A percentile compares a stretch with the other conserved stretches of the same genome.
Conservation (phyloP, 371 early-diverging fungal species). For the Blyttiomyces sp. region DNA sequence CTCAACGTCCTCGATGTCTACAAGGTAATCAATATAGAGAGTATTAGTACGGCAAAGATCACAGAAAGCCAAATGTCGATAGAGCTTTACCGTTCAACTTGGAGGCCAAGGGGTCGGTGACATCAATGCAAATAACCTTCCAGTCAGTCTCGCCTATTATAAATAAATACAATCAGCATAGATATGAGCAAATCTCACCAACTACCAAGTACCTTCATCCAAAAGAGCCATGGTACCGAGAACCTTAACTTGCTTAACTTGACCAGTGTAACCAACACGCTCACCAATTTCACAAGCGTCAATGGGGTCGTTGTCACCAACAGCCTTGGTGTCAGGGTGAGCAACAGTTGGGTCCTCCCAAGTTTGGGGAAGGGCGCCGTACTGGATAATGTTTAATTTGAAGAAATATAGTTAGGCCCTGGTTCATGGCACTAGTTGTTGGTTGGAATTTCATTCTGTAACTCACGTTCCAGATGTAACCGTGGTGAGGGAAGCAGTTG, state of each 20-base stretch:
- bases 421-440: conserved; percentile 1
- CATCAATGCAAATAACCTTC: conserved; percentile 97
- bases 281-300: conserved; percentile 98
- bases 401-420: not conserved
- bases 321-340: conserved; percentile 84
- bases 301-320: conserved; percentile 98
- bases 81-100: conserved; percentile 77
- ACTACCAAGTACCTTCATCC: conserved; percentile 74
- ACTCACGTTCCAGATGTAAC: conserved; percentile 96
- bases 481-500: conserved; percentile 99
- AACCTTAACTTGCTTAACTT: conserved; percentile 98
- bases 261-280: conserved; percentile 81
- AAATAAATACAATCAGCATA: not conserved
- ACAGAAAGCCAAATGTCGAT: not conserved
- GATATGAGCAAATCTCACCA: not conserved
- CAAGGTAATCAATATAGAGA: not conserved
- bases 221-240: conserved; percentile 96
- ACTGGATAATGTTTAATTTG: conserved; percentile 35
- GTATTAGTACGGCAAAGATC: not conserved
- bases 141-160: conserved; percentile 96
- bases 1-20: conserved; percentile 95
- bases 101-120: conserved; percentile 88
- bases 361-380: conserved; percentile 97
- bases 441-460: not conserved
- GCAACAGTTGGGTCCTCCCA: conserved; percentile 95